A percentile compares a stretch with the other conserved stretches of the same genome.
These are phyloP conservation scores for Lyophyllum decastes DNA, from an alignment of 768 basidiomycete species.

Conservation along the genomic window DNA sequence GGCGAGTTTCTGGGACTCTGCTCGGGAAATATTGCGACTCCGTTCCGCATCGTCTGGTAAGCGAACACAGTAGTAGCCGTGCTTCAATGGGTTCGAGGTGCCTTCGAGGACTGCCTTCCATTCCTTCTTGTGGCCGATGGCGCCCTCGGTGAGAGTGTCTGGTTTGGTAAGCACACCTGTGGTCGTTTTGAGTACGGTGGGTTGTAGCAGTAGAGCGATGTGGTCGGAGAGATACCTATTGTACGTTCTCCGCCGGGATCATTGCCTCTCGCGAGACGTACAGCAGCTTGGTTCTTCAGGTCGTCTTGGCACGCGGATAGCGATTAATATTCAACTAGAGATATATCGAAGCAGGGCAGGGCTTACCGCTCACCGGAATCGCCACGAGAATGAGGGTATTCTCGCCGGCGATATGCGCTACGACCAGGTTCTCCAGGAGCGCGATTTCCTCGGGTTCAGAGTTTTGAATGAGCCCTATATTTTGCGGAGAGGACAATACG, in stretches of 20 bases:
- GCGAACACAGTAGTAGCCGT: constrained; percentile 69
- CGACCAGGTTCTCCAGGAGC: constrained; percentile 50
- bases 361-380: constrained; percentile 63
- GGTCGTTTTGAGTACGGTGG: neutral
- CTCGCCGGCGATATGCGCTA: constrained; percentile 41
- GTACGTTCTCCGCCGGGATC: constrained; percentile 61
- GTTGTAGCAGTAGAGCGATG: neutral
- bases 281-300: constrained; percentile 63
- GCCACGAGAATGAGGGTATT: constrained; percentile 68
- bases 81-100: constrained; percentile 42
- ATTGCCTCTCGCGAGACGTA: constrained; percentile 48
- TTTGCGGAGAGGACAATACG: too few species aligned
- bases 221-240: constrained; percentile 48
- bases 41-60: constrained; percentile 64
- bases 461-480: constrained; percentile 68
- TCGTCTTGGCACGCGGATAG: constrained; percentile 46
- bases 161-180: constrained; percentile 74
- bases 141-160: constrained; percentile 50
- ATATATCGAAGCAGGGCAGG: neutral
- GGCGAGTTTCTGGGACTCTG: constrained; percentile 38
- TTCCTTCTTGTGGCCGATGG: constrained; percentile 34
- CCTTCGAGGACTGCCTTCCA: constrained; percentile 61
- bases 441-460: constrained; percentile 37
- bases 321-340: neutral
- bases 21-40: constrained; percentile 30